Base-by-base conservation (phyloP, 2,329 filamentous ascomycete genomes). In the Grosmannia penicillata region DNA sequence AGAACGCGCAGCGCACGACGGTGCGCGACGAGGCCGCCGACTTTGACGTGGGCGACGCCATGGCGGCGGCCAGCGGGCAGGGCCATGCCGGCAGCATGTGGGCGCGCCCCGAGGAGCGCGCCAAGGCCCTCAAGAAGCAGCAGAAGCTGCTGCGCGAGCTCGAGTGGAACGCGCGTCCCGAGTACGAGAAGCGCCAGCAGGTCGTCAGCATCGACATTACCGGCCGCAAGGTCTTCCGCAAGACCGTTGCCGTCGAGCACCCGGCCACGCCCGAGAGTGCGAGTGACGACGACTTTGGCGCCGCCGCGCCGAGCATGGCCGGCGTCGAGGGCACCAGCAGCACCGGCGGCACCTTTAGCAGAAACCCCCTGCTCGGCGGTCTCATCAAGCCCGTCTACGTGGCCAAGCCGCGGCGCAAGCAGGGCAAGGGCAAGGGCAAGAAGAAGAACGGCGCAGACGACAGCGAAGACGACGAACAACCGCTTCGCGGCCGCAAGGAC, bases 171-270 rank as follows among this genome's bases (percentile, higher is more conserved):
- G 78, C 81, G 4, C 66, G 72, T 37, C 85, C 86, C 0, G 87
- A 93, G 45, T 94, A 86, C 57, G 87, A 95, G 62, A 93, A 89
- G 68, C 71, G 83, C 42, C 75, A 72, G 49, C 78, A 91, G 43
- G 80, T 95, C 1, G 72, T 93, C 47, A 89, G 82, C 51, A 82
- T 94, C 43, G 85, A 94, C 53, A 61, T 94, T 1, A 76, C 78
- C 8, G 79, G 78, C 1, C 78, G 80, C 15, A 86, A 79, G 49
- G 75, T 93, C 3, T 76, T 91, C 5, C 74, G 72, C 43, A 73
- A 73, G 48, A 83, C 83, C 70, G 72, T 70, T 14, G 69, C 76
- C 5, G 56, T 71, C 17, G 76, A 80, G 44, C 62, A 69, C 33
- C 72, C 70, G 4, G 60, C 59, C 4, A 72, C 65, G 7, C 75